A percentile compares a stretch with the other conserved stretches of the same genome.
Evolutionary conservation across 345 rosid genomes (phyloP).

Genomic region (Citrus maxima): DNA sequence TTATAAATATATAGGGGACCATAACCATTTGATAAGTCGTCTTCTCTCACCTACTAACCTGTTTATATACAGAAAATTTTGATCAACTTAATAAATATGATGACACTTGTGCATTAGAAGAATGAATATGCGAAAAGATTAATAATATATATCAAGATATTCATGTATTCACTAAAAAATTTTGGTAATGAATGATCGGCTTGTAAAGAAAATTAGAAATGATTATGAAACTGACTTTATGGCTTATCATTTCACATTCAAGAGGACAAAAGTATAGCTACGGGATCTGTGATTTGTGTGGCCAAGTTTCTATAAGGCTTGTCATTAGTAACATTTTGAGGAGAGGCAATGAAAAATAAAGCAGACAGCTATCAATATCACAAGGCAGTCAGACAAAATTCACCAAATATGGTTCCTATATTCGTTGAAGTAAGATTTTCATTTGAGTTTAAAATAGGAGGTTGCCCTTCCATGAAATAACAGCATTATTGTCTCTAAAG

Average conservation of each 20-base stretch:
- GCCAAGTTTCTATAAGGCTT: not conserved
- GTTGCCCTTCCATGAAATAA: not conserved
- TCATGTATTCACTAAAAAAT: not conserved
- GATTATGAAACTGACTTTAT: not conserved
- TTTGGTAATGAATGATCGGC: not conserved
- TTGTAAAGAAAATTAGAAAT: not conserved
- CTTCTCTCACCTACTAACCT: constrained; percentile 17
- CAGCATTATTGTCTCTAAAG: not conserved
- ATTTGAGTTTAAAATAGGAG: not conserved
- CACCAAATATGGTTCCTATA: not conserved
- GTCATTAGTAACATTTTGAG: not conserved
- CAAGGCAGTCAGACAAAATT: not conserved
- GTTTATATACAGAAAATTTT: not conserved
- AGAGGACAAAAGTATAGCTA: not conserved
- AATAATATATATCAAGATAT: not conserved
- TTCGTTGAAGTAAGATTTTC: not conserved
- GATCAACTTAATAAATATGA: not conserved
- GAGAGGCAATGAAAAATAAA: not conserved
- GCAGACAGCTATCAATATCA: not conserved
- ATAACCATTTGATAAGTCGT: not conserved
- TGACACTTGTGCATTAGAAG: not conserved
- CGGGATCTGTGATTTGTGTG: not conserved
- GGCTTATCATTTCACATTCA: not conserved
- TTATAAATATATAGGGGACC: constrained; percentile 6
- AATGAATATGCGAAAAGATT: not conserved